A percentile compares a stretch with the other conserved stretches of the same genome.
phyloP scores from a whole-genome alignment of 2,329 filamentous ascomycete genomes.

The Trichoderma simmonsii region DNA sequence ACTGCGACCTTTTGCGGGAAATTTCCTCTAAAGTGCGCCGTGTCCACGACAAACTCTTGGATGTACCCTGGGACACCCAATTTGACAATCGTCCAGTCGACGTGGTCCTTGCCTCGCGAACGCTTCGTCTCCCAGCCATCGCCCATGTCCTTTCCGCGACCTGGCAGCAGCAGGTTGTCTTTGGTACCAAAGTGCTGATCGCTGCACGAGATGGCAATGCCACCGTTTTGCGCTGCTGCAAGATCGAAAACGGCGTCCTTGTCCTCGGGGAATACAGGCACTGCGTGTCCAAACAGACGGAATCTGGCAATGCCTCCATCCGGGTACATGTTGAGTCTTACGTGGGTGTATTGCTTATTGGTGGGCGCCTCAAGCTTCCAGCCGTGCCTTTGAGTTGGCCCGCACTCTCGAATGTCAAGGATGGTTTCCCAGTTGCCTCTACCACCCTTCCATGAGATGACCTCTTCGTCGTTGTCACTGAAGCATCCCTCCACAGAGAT shows the following conservation, averaged over 20 bases:
- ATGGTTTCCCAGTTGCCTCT: conserved; percentile 69
- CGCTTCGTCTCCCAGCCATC: conserved; percentile 85
- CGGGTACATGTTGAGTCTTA: conserved; percentile 79
- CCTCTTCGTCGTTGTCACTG: conserved; percentile 59
- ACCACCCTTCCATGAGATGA: conserved; percentile 58
- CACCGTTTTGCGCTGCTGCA: conserved; percentile 74
- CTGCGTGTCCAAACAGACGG: conserved; percentile 70
- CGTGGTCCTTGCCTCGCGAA: conserved; percentile 66
- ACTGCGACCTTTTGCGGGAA: conserved; percentile 75
- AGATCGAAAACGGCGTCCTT: conserved; percentile 67
- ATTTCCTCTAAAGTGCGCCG: conserved; percentile 80
- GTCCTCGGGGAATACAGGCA: conserved; percentile 71
- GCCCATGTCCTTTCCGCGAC: conserved; percentile 78
- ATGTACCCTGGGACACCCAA: conserved; percentile 65
- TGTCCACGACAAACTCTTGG: conserved; percentile 70
- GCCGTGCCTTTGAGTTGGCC: conserved; percentile 68
- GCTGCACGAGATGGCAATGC: conserved; percentile 69
- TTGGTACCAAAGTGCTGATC: conserved; percentile 84
- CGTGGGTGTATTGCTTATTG: conserved; percentile 71
- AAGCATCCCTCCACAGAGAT: conserved; percentile 77
- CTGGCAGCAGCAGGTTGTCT: conserved; percentile 75
- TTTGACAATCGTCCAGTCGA: conserved; percentile 78
- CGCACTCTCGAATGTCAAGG: conserved; percentile 66
- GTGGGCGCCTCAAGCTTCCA: conserved; percentile 64
- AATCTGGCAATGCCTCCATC: conserved; percentile 82